Conservation (phyloP, 345 rosid genomes). For the Populus pruinosa region DNA sequence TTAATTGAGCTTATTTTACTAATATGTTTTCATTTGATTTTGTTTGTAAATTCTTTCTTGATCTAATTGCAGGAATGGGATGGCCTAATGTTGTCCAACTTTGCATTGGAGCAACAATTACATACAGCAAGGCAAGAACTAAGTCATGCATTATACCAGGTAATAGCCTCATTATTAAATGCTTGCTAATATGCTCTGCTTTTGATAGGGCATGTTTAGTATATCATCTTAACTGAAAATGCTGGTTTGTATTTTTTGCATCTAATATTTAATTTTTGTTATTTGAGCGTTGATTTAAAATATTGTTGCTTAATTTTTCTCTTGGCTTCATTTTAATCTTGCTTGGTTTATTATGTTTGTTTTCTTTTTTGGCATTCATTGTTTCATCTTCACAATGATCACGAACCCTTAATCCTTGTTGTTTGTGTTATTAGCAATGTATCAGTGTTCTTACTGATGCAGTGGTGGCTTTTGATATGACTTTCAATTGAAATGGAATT, state of each 20-base stretch:
- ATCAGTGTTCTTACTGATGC: not conserved
- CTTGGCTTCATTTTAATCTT: not conserved
- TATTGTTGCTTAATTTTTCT: not conserved
- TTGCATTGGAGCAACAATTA: conserved; percentile 91
- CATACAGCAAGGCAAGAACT: conserved; percentile 97
- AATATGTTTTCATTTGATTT: not conserved
- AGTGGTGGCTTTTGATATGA: not conserved
- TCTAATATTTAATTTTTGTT: not conserved
- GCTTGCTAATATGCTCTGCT: not conserved
- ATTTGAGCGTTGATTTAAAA: not conserved
- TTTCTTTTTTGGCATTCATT: not conserved
- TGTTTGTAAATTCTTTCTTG: conserved; percentile 15
- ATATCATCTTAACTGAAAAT: not conserved
- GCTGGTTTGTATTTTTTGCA: not conserved
- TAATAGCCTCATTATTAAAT: conserved; percentile 18
- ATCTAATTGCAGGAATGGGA: conserved; percentile 80
- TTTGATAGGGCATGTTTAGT: not conserved
- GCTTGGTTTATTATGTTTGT: not conserved
- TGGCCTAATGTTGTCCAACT: conserved; percentile 88
- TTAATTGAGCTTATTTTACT: not conserved
- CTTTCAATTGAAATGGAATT: not conserved
- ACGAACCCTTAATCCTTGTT: not conserved
- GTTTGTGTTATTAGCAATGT: not conserved
- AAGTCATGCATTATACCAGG: conserved; percentile 97
- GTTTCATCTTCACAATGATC: not conserved